A percentile compares a stretch with the other conserved stretches of the same genome.
These are phyloP conservation scores for Metschnikowia colocasiae DNA, from an alignment of 805 yeast species.

Conservation along the genomic window DNA sequence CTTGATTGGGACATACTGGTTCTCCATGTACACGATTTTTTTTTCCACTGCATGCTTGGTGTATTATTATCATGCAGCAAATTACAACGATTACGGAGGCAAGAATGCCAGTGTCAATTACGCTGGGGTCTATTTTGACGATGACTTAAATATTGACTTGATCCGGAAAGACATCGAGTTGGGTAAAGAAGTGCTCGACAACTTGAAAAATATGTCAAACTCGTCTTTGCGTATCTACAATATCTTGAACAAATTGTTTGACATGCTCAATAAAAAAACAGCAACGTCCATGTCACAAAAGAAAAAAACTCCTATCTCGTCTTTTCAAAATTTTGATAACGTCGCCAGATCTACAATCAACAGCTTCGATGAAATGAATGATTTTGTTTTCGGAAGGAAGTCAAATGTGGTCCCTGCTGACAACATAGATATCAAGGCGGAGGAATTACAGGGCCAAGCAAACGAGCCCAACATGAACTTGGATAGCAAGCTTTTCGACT, in stretches of 20 bases:
- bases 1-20: conserved; percentile 87
- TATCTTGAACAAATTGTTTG: conserved; percentile 74
- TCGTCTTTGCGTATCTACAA: conserved; percentile 80
- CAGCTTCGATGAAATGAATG: conserved; percentile 30
- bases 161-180: conserved; percentile 69
- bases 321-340: conserved; percentile 16
- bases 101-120: conserved; percentile 33
- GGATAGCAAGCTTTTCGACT: not conserved
- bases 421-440: not conserved
- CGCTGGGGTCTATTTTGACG: conserved; percentile 44
- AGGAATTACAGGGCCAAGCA: not conserved
- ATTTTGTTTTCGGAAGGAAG: conserved; percentile 9
- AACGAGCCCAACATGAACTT: not conserved
- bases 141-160: conserved; percentile 49
- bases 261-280: conserved; percentile 70
- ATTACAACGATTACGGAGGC: conserved; percentile 25
- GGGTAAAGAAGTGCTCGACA: conserved; percentile 71
- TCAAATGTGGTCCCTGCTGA: not conserved
- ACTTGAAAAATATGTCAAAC: conserved; percentile 66
- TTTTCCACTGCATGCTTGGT: conserved; percentile 85
- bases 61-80: conserved; percentile 64
- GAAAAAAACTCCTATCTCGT: conserved; percentile 7
- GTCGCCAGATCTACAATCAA: conserved; percentile 23
- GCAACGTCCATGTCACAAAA: conserved; percentile 39
- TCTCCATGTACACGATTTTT: conserved; percentile 82